A percentile compares a stretch with the other conserved stretches of the same genome.
Conservation (phyloP, 371 early-diverging fungal genomes). For the Apophysomyces trapeziformis region DNA sequence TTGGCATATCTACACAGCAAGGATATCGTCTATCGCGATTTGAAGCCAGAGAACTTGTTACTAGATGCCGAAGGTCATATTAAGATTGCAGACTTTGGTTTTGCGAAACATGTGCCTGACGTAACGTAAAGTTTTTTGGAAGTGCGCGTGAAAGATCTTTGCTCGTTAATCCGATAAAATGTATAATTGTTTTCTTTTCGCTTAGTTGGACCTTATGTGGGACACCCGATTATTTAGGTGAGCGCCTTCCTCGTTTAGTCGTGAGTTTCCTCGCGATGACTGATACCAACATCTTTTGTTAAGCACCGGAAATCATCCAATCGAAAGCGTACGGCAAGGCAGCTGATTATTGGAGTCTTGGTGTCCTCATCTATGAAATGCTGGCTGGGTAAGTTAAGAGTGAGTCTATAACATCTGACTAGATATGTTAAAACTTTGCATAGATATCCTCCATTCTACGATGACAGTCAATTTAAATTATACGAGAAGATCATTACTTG, state of each 20-base stretch:
- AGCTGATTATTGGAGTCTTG: constrained; percentile 98
- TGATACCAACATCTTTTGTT: constrained; percentile 49
- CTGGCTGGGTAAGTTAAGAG: constrained; percentile 65
- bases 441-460: constrained; percentile 84
- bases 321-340: constrained; percentile 94
- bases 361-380: constrained; percentile 96
- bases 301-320: constrained; percentile 98
- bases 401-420: background rate
- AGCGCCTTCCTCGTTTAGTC: constrained; percentile 60
- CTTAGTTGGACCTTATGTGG: constrained; percentile 90
- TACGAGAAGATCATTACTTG: constrained; percentile 84
- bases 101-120: constrained; percentile 84
- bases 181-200: constrained; percentile 28
- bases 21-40: constrained; percentile 92
- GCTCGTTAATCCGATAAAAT: too few relatives aligned
- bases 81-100: constrained; percentile 98
- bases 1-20: constrained; percentile 89
- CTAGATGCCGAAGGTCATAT: constrained; percentile 91
- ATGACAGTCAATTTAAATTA: constrained; percentile 89
- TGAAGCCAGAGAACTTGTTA: constrained; percentile 94
- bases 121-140: constrained; percentile 20
- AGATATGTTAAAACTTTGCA: background rate
- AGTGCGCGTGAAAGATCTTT: too few relatives aligned
- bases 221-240: constrained; percentile 92
- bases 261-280: constrained; percentile 57